Percentiles rank a stretch among this genome's conserved stretches.
phyloP scores from a whole-genome alignment of 1,284 basidiomycete genomes.

The Cryptococcus floricola region DNA sequence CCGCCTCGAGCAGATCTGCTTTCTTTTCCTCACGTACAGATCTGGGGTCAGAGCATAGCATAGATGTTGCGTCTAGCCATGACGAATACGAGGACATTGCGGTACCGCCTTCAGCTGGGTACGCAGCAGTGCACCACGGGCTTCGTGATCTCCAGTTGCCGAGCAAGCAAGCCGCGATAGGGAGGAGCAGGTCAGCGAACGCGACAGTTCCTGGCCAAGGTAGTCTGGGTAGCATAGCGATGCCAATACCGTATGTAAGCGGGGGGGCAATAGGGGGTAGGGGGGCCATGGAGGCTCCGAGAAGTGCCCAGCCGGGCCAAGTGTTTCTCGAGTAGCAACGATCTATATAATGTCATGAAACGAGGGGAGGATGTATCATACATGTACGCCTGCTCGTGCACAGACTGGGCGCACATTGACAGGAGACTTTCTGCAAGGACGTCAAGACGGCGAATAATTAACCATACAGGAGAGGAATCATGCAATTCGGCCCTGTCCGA shows the following conservation, averaged over 20 bases:
- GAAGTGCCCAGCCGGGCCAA: conserved; percentile 19
- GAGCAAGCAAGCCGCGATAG: conserved; percentile 22
- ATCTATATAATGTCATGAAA: too few relatives aligned
- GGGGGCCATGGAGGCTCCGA: conserved; percentile 5
- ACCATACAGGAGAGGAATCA: background rate
- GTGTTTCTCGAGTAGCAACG: background rate
- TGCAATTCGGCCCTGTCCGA: background rate
- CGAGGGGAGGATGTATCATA: too few relatives aligned
- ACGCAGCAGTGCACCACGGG: conserved; percentile 11
- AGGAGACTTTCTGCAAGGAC: too few relatives aligned
- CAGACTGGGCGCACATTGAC: too few relatives aligned
- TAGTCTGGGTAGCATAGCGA: conserved; percentile 4
- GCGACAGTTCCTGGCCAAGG: background rate
- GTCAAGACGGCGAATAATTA: too few relatives aligned
- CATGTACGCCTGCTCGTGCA: too few relatives aligned
- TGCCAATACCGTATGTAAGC: background rate
- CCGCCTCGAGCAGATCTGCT: background rate
- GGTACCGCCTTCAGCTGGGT: background rate
- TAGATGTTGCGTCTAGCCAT: conserved; percentile 4
- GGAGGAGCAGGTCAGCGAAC: conserved; percentile 16
- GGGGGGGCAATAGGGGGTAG: background rate
- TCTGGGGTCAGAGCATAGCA: background rate
- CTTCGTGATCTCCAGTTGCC: conserved; percentile 32
- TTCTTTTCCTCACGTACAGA: background rate
- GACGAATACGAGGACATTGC: background rate